A percentile compares a stretch with the other conserved stretches of the same genome.
phyloP scores from a whole-genome alignment of 1,284 basidiomycete genomes.

The Apiotrichum porosum region DNA sequence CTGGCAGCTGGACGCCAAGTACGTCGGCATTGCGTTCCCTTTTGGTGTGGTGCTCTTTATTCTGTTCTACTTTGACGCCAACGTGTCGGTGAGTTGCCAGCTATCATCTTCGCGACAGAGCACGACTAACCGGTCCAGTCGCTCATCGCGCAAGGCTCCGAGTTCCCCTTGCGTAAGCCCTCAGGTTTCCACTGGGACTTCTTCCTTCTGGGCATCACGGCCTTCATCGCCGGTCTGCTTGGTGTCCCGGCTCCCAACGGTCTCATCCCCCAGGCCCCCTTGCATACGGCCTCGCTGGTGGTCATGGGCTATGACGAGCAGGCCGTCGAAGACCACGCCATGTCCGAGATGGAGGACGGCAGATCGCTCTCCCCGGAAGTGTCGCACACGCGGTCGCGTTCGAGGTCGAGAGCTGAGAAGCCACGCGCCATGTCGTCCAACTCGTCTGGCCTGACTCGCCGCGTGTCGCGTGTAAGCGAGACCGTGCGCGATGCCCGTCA shows the following conservation, averaged over 20 bases:
- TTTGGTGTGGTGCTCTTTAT: conserved; percentile 53
- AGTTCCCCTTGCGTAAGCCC: conserved; percentile 85
- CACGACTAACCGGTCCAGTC: conserved; percentile 54
- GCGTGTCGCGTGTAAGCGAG: conserved; percentile 1
- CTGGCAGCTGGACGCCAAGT: conserved; percentile 84
- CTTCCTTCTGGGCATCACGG: conserved; percentile 78
- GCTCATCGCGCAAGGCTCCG: conserved; percentile 85
- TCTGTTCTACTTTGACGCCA: conserved; percentile 52
- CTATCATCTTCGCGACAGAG: not conserved
- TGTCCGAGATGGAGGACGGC: conserved; percentile 10
- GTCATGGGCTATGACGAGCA: conserved; percentile 61
- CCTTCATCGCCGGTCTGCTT: conserved; percentile 83
- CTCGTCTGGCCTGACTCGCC: not conserved
- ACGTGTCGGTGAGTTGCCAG: conserved; percentile 45
- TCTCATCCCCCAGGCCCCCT: conserved; percentile 91
- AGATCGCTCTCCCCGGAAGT: not conserved
- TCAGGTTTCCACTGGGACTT: conserved; percentile 87
- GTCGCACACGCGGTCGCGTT: not conserved
- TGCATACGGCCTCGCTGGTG: conserved; percentile 81
- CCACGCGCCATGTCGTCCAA: not conserved
- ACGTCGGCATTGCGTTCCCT: conserved; percentile 68
- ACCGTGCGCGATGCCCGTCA: conserved; percentile 2
- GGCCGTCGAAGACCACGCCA: conserved; percentile 35
- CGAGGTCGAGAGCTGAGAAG: not conserved
- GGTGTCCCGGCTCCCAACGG: conserved; percentile 90